These are phyloP conservation scores for Plasmodium sp. DNA, from an alignment of 169 alveolate genomes.

Conservation along the genomic window DNA sequence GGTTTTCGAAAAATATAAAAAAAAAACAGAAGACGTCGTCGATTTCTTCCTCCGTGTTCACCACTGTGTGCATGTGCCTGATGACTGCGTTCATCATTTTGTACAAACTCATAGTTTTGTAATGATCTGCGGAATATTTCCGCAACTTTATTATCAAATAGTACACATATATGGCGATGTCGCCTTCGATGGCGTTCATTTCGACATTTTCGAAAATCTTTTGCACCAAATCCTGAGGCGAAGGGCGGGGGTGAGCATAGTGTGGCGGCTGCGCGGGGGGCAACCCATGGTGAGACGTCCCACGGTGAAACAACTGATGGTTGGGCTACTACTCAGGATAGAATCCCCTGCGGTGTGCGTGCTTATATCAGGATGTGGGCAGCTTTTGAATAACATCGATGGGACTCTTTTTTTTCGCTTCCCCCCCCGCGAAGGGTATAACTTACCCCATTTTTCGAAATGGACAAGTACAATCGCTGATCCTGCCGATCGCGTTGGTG, in stretches of 20 bases:
- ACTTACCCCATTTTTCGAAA: slow-evolving; percentile 56
- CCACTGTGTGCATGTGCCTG: slow-evolving; percentile 59
- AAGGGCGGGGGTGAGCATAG: background rate
- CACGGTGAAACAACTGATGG: background rate
- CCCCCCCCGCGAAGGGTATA: background rate
- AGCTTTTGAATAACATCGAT: background rate
- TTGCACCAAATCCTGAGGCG: slow-evolving; percentile 41
- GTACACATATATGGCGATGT: slow-evolving; percentile 27
- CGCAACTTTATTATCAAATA: slow-evolving; percentile 50
- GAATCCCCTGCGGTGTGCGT: background rate
- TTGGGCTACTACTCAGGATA: background rate
- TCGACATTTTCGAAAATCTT: slow-evolving; percentile 47
- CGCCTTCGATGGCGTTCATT: slow-evolving; percentile 21
- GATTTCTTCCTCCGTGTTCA: slow-evolving; percentile 40
- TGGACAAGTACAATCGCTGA: slow-evolving; percentile 36
- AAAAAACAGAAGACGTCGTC: slow-evolving; percentile 58
- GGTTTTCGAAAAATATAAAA: slow-evolving; percentile 68
- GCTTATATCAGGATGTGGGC: background rate
- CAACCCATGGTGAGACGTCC: background rate
- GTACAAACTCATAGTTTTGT: slow-evolving; percentile 35
- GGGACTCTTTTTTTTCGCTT: background rate
- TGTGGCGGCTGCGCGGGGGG: background rate
- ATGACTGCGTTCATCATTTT: slow-evolving; percentile 69
- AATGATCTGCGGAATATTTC: slow-evolving; percentile 22
- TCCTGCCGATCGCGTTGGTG: background rate